Base-by-base conservation (phyloP, 768 basidiomycete species). In the Tremella mesenterica region DNA sequence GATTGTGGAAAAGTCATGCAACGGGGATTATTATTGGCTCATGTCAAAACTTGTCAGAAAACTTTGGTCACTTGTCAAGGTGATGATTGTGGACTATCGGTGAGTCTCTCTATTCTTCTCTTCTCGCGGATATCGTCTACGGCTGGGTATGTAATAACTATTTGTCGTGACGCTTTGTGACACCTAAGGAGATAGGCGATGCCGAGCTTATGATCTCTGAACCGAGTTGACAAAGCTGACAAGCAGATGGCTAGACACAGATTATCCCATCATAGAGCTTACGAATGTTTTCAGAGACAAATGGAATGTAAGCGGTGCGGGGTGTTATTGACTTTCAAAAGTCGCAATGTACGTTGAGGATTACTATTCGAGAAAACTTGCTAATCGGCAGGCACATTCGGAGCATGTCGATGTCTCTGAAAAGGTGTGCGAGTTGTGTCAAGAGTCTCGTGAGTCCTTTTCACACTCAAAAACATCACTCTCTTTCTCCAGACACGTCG, bases 231-330 rank as follows among this genome's bases (percentile, higher is more conserved):
- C 26, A 18, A 12, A 50, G n/a, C 27, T 4, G n/a, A n/a, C n/a
- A n/a, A n/a, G 3, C 31, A 66, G 64, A 67, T 67, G 62, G 44
- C 62, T 1, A 43, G 63, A 44, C 49, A 55, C 18, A 36, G 56
- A 4, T 29, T 60, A 30, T 52, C 62, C 3, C 58, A 67, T 53
- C 65, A 67, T 46, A 46, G 65, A 12, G 62, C 60, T 12, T 67
- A 67, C 34, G 62, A 63, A 23, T 67, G 65, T 38, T 63, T 64
- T 31, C 62, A 64, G 44, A 48, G 65, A 3, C 60, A 53, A 41
- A 67, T 67, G 65, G 60, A 62, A 34, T 67, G 65, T 38, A 31
- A 51, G 16, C 57, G 48, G 29, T 67, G 65, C 31, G 57, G 56
- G 3, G 61, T 59, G 21, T 48, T 61, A 8, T 26, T 67, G 18